Percentiles rank a stretch among this genome's conserved stretches.
phyloP scores from a whole-genome alignment of 1,284 basidiomycete genomes.

The Entoloma clypeatum region DNA sequence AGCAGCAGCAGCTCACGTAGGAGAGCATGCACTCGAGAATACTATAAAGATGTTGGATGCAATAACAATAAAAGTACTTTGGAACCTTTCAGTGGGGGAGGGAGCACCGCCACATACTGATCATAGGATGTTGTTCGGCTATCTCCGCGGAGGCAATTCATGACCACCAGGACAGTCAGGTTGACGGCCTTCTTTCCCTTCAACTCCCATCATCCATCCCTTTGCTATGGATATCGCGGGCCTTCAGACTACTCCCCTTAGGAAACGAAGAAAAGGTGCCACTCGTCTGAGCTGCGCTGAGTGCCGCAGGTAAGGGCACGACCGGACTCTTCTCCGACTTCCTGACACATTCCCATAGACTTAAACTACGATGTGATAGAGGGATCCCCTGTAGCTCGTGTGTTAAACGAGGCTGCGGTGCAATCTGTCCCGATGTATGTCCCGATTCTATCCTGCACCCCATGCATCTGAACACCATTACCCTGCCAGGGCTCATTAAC shows the following conservation, averaged over 20 bases:
- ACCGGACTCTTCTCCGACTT: slow-evolving; percentile 9
- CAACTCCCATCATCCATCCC: slow-evolving; percentile 24
- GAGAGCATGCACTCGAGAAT: too few species aligned
- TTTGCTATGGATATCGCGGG: slow-evolving; percentile 28
- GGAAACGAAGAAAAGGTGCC: slow-evolving; percentile 73
- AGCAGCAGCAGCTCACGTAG: too few species aligned
- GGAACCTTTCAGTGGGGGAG: background rate
- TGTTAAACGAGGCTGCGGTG: slow-evolving; percentile 66
- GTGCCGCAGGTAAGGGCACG: slow-evolving; percentile 50
- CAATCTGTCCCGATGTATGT: slow-evolving; percentile 59
- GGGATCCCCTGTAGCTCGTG: slow-evolving; percentile 62
- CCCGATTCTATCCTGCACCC: background rate
- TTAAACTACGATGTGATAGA: slow-evolving; percentile 76
- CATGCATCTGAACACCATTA: slow-evolving; percentile 1
- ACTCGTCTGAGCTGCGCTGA: slow-evolving; percentile 74
- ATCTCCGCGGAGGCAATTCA: slow-evolving; percentile 21
- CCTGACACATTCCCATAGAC: slow-evolving; percentile 33
- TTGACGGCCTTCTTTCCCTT: slow-evolving; percentile 14
- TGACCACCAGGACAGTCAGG: background rate
- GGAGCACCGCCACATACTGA: slow-evolving; percentile 11
- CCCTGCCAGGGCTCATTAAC: slow-evolving; percentile 59
- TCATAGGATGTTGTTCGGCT: slow-evolving; percentile 20
- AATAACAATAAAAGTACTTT: too few species aligned
- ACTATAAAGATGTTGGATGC: too few species aligned
- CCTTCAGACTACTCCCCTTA: slow-evolving; percentile 37